Conservation (phyloP, 345 rosid genomes). For the Dovyalis caffra region DNA sequence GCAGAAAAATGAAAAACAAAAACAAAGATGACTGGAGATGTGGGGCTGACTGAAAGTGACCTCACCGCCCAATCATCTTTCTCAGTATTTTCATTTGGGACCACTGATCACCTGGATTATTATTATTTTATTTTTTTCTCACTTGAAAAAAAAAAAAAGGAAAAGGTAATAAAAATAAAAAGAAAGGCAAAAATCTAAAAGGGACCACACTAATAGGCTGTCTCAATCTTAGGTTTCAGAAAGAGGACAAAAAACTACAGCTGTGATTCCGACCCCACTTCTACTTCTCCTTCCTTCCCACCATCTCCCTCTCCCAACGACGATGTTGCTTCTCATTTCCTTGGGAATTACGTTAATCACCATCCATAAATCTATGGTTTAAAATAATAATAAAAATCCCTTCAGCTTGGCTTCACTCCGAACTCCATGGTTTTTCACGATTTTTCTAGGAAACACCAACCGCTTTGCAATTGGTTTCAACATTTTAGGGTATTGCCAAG, state of each 20-base stretch:
- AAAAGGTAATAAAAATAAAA: not conserved
- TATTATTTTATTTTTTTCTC: not conserved
- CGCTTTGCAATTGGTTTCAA: too few relatives aligned
- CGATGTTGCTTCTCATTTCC: constrained; percentile 1
- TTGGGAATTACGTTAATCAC: constrained; percentile 16
- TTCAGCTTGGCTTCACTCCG: not conserved
- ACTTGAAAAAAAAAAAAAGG: not conserved
- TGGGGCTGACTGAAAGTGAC: constrained; percentile 30
- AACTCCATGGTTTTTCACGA: too few relatives aligned
- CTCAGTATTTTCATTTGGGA: not conserved
- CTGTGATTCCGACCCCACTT: constrained; percentile 39
- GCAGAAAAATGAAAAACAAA: too few relatives aligned
- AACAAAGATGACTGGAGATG: too few relatives aligned
- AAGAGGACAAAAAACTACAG: constrained; percentile 40
- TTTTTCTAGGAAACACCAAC: too few relatives aligned
- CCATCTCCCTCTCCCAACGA: not conserved
- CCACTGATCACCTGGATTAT: not conserved
- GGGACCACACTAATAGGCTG: constrained; percentile 30
- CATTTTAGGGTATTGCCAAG: too few relatives aligned
- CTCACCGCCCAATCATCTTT: not conserved
- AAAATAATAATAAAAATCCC: too few relatives aligned
- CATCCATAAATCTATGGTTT: too few relatives aligned
- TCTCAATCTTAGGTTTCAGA: constrained; percentile 31
- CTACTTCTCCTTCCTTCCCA: constrained; percentile 17
- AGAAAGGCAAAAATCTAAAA: not conserved